A percentile compares a stretch with the other conserved stretches of the same genome.
phyloP scores from a whole-genome alignment of 495 filamentous ascomycete species.

The Lasiosphaeria miniovina region DNA sequence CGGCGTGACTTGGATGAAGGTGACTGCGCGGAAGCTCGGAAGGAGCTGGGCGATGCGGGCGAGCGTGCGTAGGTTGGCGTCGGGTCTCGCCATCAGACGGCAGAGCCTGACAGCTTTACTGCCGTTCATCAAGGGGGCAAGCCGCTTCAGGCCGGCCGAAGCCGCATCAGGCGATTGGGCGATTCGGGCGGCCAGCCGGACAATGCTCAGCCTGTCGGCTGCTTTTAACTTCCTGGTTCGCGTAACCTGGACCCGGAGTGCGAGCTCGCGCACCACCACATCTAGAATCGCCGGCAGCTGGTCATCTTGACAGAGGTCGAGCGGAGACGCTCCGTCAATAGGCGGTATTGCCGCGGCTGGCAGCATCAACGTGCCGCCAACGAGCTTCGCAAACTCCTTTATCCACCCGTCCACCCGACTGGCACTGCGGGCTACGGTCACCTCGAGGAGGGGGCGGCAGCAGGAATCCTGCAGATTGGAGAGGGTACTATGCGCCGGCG shows the following conservation, averaged over 20 bases:
- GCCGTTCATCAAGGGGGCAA: not conserved
- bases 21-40: slow-evolving; percentile 2
- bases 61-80: not conserved
- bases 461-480: not conserved
- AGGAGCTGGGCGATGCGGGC: slow-evolving; percentile 3
- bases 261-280: not conserved
- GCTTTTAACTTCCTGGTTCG: not conserved
- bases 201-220: slow-evolving; percentile 3
- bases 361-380: not conserved
- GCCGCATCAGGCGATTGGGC: slow-evolving; percentile 2
- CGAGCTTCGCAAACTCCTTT: slow-evolving; percentile 1
- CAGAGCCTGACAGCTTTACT: slow-evolving; percentile 3
- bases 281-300: not conserved
- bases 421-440: not conserved
- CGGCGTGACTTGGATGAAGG: slow-evolving; percentile 2
- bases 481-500: too few relatives aligned
- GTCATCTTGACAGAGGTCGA: not conserved
- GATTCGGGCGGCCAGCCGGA: slow-evolving; percentile 1
- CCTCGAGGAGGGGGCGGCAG: slow-evolving; percentile 5
- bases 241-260: too few relatives aligned
- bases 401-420: slow-evolving; percentile 2
- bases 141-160: not conserved
- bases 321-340: not conserved
- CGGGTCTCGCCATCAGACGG: slow-evolving; percentile 3
- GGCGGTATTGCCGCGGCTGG: not conserved